These are phyloP conservation scores for Chloranthus sessilifolius DNA, from an alignment of 164 flowering plant species.

Conservation along the genomic window DNA sequence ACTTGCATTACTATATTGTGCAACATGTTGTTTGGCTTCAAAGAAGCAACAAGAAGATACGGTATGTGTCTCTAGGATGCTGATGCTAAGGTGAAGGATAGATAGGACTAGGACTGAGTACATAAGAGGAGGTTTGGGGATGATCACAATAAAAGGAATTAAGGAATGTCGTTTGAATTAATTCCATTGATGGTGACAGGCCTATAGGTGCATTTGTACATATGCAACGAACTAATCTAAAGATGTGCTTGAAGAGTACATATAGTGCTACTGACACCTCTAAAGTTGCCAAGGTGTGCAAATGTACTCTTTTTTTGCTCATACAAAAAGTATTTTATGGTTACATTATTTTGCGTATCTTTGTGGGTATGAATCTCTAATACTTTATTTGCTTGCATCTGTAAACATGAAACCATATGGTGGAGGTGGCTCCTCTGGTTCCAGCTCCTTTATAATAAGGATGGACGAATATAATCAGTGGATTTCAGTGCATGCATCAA, in stretches of 20 bases:
- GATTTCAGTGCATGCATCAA: conserved; percentile 24
- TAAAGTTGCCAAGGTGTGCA: conserved; percentile 84
- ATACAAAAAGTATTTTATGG: not conserved
- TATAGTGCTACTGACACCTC: conserved; percentile 73
- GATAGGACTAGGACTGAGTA: too few species aligned
- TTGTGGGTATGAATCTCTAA: not conserved
- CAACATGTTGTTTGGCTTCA: too few species aligned
- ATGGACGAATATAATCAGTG: conserved; percentile 93
- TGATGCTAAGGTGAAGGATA: too few species aligned
- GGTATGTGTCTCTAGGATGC: too few species aligned
- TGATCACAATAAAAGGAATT: too few species aligned
- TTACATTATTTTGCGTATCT: not conserved
- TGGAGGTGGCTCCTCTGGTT: conserved; percentile 74
- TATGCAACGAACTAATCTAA: conserved; percentile 75
- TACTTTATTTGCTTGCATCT: not conserved
- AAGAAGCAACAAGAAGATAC: too few species aligned
- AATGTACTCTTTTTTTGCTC: not conserved
- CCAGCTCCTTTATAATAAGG: conserved; percentile 88
- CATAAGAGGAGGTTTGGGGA: too few species aligned
- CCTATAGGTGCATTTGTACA: conserved; percentile 95
- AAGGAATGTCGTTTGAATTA: too few species aligned
- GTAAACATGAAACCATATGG: conserved; percentile 74
- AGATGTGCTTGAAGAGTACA: conserved; percentile 82
- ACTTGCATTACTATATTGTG: too few species aligned
- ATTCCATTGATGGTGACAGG: conserved; percentile 36